Percentiles rank a stretch among this genome's conserved stretches.
phyloP scores from a whole-genome alignment of 2,329 filamentous ascomycete genomes.

The Calonectria multiphialidica region DNA sequence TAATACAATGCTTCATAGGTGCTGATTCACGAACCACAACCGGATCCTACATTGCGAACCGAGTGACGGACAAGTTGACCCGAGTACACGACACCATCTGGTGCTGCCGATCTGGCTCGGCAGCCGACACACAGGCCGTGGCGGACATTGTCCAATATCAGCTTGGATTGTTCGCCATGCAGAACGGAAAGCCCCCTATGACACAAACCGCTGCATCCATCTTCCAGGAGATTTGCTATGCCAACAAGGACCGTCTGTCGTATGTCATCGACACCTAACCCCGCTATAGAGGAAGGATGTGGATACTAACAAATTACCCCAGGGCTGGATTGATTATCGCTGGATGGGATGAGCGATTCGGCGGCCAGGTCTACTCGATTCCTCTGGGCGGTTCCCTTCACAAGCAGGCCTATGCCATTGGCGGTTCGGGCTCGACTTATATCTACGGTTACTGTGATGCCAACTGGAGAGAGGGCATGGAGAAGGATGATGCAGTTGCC shows the following conservation, averaged over 20 bases:
- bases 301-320: conserved; percentile 31
- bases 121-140: conserved; percentile 96
- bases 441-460: conserved; percentile 99
- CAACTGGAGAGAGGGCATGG: conserved; percentile 96
- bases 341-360: conserved; percentile 95
- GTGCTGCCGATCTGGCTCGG: conserved; percentile 98
- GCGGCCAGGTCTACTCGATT: conserved; percentile 97
- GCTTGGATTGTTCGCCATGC: conserved; percentile 90
- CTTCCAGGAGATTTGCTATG: conserved; percentile 98
- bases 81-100: conserved; percentile 99
- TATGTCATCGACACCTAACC: conserved; percentile 57
- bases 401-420: conserved; percentile 96
- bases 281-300: neutral
- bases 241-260: conserved; percentile 95
- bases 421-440: conserved; percentile 97
- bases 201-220: conserved; percentile 95
- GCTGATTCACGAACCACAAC: conserved; percentile 98
- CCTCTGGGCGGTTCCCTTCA: conserved; percentile 96
- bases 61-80: conserved; percentile 99
- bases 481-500: conserved; percentile 86
- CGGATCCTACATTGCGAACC: conserved; percentile 97
- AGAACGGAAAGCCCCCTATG: conserved; percentile 89
- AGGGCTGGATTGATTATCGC: conserved; percentile 98
- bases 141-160: conserved; percentile 99
- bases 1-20: conserved; percentile 59